Conservation (phyloP, 2,329 filamentous ascomycete species). For the Cryphonectria radicalis region DNA sequence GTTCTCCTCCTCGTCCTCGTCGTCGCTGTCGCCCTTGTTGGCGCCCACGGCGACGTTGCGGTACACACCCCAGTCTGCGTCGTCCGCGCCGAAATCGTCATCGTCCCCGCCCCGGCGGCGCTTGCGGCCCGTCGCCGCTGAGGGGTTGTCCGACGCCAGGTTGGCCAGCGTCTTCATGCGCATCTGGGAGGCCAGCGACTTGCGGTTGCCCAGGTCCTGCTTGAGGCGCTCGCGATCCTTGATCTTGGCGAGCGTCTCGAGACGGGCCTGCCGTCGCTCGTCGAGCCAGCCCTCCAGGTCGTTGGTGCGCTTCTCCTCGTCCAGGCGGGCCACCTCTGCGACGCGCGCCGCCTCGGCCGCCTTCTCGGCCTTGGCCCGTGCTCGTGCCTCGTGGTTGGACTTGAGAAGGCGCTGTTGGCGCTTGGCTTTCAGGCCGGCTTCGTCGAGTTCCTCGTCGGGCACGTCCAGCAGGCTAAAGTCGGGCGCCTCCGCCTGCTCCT, state of each 20-base stretch:
- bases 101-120: constrained; percentile 87
- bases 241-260: constrained; percentile 75
- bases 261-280: constrained; percentile 76
- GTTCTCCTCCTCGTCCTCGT: constrained; percentile 92
- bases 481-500: constrained; percentile 77
- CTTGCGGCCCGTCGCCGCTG: constrained; percentile 65
- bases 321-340: constrained; percentile 81
- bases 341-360: constrained; percentile 85
- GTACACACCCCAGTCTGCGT: constrained; percentile 98
- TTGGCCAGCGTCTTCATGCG: constrained; percentile 99
- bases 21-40: constrained; percentile 71
- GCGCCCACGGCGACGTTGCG: constrained; percentile 86
- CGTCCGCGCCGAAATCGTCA: constrained; percentile 94
- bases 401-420: constrained; percentile 91
- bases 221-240: constrained; percentile 93
- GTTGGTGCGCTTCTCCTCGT: constrained; percentile 81
- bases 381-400: constrained; percentile 89
- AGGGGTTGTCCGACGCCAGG: constrained; percentile 85
- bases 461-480: constrained; percentile 88
- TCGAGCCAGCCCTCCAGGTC: constrained; percentile 86
- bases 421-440: constrained; percentile 89
- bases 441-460: constrained; percentile 90
- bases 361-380: constrained; percentile 94
- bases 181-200: constrained; percentile 93
- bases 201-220: constrained; percentile 93